Evolutionary conservation across 202 grass and related monocot genomes (phyloP), one percentile per base, ranked within the genome.

Genomic region (Setaria viridis): DNA sequence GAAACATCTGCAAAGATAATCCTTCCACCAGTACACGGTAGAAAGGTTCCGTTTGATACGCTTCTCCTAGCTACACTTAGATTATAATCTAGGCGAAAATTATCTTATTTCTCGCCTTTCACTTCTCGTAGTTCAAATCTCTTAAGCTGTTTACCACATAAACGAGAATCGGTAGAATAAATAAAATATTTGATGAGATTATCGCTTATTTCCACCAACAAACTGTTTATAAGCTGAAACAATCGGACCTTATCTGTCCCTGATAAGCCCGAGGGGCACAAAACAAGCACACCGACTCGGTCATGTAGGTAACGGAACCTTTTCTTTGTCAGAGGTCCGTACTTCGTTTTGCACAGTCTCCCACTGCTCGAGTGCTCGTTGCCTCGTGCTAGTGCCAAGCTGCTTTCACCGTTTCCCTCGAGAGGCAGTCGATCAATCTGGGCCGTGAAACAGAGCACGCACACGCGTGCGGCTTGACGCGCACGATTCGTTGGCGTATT

Each of bases 401-500:
- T 11, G 49, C 5, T 19, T 29, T 2, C 41, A 79, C 70, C 9
- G 14, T 55, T 32, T 14, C 51, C 20, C 35, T 47, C 35, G 2
- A 19, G 1, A 19, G 50, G 9, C 9, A 85, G n/a, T 62, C 49
- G 75, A 57, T 74, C 65, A 60, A 56, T 39, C 14, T 4, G 10
- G 17, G 25, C 34, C 9, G 11, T 39, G 37, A 14, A 56, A 46
- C 41, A 11, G 0, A 45, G 12, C 51, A 71, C 51, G 56, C 77
- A 55, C 33, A 42, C 60, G 33, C 4, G n/a, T 33, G 53, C 58
- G 33, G 32, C 33, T 6, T 20, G 5, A 68, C 37, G 88, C 74
- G 67, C 80, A 84, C 80, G 84, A 69, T 29, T 32, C 34, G 37
- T 75, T 63, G 80, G 80, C 35, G 46, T 71, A 76, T 58, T 65